A percentile compares a stretch with the other conserved stretches of the same genome.
These are phyloP conservation scores for Bretschneidera sinensis DNA, from an alignment of 345 rosid species.

Conservation along the genomic window DNA sequence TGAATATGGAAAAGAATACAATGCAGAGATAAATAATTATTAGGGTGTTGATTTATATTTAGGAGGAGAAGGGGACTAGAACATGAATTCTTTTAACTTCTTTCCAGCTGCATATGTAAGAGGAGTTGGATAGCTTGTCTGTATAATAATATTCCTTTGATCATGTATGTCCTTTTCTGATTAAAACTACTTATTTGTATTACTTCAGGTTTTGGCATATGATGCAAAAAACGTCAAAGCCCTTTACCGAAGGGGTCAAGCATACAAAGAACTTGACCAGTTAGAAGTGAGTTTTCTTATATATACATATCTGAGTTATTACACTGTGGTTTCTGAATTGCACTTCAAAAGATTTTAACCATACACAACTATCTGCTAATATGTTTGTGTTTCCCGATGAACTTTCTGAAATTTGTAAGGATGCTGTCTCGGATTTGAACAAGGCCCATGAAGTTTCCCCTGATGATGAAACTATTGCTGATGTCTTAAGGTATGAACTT, in stretches of 20 bases:
- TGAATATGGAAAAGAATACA: not conserved
- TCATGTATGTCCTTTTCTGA: conserved; percentile 8
- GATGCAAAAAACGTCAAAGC: conserved; percentile 88
- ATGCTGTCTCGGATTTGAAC: conserved; percentile 74
- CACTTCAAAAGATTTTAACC: not conserved
- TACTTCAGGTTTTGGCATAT: conserved; percentile 65
- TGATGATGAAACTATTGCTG: conserved; percentile 78
- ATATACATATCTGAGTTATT: conserved; percentile 4
- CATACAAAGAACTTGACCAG: conserved; percentile 69
- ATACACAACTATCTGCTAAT: not conserved
- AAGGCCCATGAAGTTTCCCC: conserved; percentile 80
- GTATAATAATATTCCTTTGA: not conserved
- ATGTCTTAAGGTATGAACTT: conserved; percentile 62
- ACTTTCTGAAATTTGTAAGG: conserved; percentile 35
- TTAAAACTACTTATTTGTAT: conserved; percentile 11
- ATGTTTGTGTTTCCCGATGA: conserved; percentile 12
- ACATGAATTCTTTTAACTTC: not conserved
- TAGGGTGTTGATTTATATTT: not conserved
- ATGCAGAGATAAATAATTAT: no score
- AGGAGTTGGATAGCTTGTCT: not conserved
- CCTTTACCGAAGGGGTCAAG: conserved; percentile 96
- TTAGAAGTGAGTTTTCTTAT: conserved; percentile 59
- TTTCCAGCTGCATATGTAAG: not conserved
- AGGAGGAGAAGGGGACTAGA: not conserved
- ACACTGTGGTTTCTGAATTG: conserved; percentile 15